Base-by-base conservation (phyloP, 1,139 yeast species). In the Geotrichum phurueaensis region DNA sequence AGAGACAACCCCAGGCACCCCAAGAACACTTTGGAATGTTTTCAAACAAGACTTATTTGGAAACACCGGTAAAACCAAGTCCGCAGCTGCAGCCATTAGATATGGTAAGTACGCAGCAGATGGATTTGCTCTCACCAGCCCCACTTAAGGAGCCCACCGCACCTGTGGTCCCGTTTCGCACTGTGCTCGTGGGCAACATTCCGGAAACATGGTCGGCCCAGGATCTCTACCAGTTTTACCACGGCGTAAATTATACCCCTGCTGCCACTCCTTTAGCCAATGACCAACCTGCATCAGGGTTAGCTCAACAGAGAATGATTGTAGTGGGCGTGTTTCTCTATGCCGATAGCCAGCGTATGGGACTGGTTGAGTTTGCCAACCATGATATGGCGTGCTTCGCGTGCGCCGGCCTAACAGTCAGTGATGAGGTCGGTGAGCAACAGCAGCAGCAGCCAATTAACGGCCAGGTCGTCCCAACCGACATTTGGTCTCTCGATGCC, bases 171-270 rank as follows among this genome's bases (percentile, higher is more conserved):
- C 54, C 61, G 13, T 58, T 58, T 49, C 45, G 49, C 12, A 54
- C 57, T 9, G 50, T 58, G 15, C 51, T 58, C 43, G 57, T 58
- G 9, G 29, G 22, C 18, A 54, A 58, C 39, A 29, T 58, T 9
- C 61, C 61, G 1, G 36, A 43, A 20, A 13, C 22, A 0, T 54
- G 54, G 61, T 20, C 43, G 7, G 56, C 58, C n/a, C 31, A 36
- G 1, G 58, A 58, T 36, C 18, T 58, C 15, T 51, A 43, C 39
- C 39, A 25, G 3, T 20, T 18, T 25, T 51, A 51, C 54, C 23
- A 33, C 25, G 54, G 15, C 22, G 10, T 15, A 33, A 10, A n/a
- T 9, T 20, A 22, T 48, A 23, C 12, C 5, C 18, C 48, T 43
- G 48, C 15, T n/a, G 5, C 50, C 13, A 23, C 50, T 10, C 18